These are phyloP conservation scores for Pelargonium cotyledonis DNA, from an alignment of 441 rosid species.

Conservation along the genomic window DNA sequence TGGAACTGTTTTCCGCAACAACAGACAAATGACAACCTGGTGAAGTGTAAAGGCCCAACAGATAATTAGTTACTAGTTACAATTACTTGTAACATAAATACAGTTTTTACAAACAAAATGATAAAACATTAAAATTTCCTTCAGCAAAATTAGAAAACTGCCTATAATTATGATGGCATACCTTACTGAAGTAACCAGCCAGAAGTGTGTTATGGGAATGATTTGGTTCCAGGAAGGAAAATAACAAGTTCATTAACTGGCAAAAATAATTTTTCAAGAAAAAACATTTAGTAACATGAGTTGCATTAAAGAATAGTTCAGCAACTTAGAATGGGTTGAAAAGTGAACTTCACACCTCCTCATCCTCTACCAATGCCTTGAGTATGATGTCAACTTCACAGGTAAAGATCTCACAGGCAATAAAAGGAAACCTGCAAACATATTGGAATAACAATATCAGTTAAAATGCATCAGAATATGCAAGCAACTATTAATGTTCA, in stretches of 20 bases:
- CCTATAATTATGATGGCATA: conserved; percentile 21
- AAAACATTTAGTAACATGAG: conserved; percentile 11
- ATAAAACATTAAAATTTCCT: background rate
- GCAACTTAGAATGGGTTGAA: conserved; percentile 7
- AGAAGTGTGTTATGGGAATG: conserved; percentile 44
- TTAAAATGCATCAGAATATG: conserved; percentile 9
- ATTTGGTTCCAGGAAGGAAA: conserved; percentile 55
- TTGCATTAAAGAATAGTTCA: background rate
- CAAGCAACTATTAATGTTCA: conserved; percentile 8
- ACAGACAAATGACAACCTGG: conserved; percentile 60
- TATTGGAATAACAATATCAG: conserved; percentile 12
- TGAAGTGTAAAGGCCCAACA: conserved; percentile 8
- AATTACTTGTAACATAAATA: background rate
- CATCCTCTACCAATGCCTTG: conserved; percentile 63
- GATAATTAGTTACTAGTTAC: background rate
- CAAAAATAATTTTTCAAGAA: no score
- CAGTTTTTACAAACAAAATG: conserved; percentile 1
- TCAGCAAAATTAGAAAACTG: background rate
- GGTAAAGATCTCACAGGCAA: conserved; percentile 66
- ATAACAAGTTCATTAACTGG: conserved; percentile 62
- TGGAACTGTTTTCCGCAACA: conserved; percentile 57
- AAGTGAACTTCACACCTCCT: conserved; percentile 11
- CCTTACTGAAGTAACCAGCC: conserved; percentile 84
- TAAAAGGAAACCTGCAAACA: conserved; percentile 46
- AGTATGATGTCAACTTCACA: conserved; percentile 77